These are phyloP conservation scores for Phtheirospermum japonicum DNA, from an alignment of 257 asterid genomes.

Conservation along the genomic window DNA sequence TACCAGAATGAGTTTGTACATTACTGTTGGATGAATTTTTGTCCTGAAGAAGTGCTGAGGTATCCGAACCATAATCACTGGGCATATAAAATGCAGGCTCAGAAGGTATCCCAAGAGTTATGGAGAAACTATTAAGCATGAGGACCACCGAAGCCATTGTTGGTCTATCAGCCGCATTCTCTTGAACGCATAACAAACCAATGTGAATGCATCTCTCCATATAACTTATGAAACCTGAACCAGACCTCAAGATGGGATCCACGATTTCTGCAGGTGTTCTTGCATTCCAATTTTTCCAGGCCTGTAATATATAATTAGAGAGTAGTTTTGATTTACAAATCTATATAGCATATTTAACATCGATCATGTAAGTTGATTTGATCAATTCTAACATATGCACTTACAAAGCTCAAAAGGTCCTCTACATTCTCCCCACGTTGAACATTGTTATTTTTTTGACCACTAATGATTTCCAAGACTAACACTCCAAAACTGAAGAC, in stretches of 20 bases:
- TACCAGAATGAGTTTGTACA: not conserved
- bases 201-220: conserved; percentile 31
- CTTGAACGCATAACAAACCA: conserved; percentile 32
- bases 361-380: not conserved
- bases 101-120: not conserved
- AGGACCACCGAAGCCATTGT: conserved; percentile 31
- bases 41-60: not conserved
- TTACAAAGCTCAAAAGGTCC: conserved; percentile 34
- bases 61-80: not conserved
- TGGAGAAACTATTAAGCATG: conserved; percentile 21
- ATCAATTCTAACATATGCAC: not conserved
- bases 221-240: not conserved
- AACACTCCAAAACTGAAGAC: conserved; percentile 47
- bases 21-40: not conserved
- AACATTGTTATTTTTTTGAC: conserved; percentile 26
- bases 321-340: not conserved
- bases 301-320: not conserved
- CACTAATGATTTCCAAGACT: conserved; percentile 39
- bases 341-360: not conserved
- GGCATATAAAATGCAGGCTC: not conserved
- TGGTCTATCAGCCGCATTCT: conserved; percentile 27
- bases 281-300: conserved; percentile 26
- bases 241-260: conserved; percentile 22
- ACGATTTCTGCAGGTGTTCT: conserved; percentile 8
- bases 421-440: conserved; percentile 22